A percentile compares a stretch with the other conserved stretches of the same genome.
phyloP scores from a whole-genome alignment of 495 filamentous ascomycete genomes.

The Bacidia rubella region DNA sequence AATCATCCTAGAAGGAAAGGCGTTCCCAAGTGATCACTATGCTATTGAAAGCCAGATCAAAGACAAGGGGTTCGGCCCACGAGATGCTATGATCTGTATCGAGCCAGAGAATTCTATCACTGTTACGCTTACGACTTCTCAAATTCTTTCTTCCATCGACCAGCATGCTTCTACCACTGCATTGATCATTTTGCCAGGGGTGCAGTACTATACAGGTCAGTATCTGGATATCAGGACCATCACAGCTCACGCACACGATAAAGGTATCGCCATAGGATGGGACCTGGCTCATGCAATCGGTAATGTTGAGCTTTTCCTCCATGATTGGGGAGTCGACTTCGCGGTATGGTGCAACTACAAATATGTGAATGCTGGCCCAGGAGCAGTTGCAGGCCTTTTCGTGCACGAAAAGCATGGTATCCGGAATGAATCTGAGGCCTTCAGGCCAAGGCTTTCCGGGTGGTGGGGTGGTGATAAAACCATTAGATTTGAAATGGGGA shows the following conservation, averaged over 20 bases:
- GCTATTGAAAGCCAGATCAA: constrained; percentile 77
- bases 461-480: constrained; percentile 83
- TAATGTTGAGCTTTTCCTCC: constrained; percentile 70
- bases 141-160: constrained; percentile 65
- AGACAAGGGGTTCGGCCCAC: constrained; percentile 57
- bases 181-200: constrained; percentile 71
- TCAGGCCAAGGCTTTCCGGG: constrained; percentile 53
- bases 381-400: constrained; percentile 74
- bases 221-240: constrained; percentile 77
- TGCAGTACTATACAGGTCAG: constrained; percentile 94
- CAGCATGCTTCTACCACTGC: constrained; percentile 64
- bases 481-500: constrained; percentile 63
- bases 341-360: constrained; percentile 98
- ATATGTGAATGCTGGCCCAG: constrained; percentile 86
- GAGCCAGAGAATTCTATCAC: constrained; percentile 41
- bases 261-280: constrained; percentile 76
- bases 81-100: constrained; percentile 62
- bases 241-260: constrained; percentile 62
- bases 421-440: constrained; percentile 33
- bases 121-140: constrained; percentile 49
- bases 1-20: constrained; percentile 86
- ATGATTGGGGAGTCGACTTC: constrained; percentile 93
- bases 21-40: constrained; percentile 93
- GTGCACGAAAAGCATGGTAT: constrained; percentile 64
- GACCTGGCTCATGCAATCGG: constrained; percentile 92